Base-by-base conservation (phyloP, 2,329 filamentous ascomycete genomes). In the Cercospora sp. region DNA sequence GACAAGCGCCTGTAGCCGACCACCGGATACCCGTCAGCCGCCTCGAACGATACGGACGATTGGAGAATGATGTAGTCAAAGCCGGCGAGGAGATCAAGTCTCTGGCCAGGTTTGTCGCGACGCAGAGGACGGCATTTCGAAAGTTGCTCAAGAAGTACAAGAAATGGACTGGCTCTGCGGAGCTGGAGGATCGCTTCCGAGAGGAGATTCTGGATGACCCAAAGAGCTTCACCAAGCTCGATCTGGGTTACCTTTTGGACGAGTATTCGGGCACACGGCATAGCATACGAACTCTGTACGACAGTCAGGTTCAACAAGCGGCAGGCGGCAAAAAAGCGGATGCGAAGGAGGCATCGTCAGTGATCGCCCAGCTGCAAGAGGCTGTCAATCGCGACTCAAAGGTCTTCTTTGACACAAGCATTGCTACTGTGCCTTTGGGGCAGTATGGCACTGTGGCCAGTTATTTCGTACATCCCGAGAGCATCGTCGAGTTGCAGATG, bases 81-180 rank as follows among this genome's bases (percentile, higher is more conserved):
- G 91, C 90, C 70, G 89, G 89, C 57, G 87, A 92, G 71, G 92
- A 95, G 70, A 88, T 92, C 64, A 85, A 87, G 64, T 86, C 87
- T 4, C 83, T 95, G 5, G 86, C 87, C 39, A 87, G 91, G 51
- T 96, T 94, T 74, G 87, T 90, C 70, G 85, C 86, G 67, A 90
- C 90, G 2, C 92, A 96, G 76, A 84, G 89, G 9, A 87, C 90
- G 4, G 92, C 90, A 3, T 94, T 96, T 74, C 87, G 87, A 65
- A 96, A 96, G 80, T 89, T 96, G 42, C 82, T 94, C 36, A 95
- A 94, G 78, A 96, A 96, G 77, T 94, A 95, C 80, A 83, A 90
- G 85, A 94, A 93, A 85, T 95, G 92, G 92, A 94, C 92, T 3
- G 88, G 89, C 48, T 93, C 91, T 23, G 83, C 83, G 5, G 84